These are phyloP conservation scores for Blastobotrys terrestris DNA, from an alignment of 805 yeast genomes.

Conservation along the genomic window DNA sequence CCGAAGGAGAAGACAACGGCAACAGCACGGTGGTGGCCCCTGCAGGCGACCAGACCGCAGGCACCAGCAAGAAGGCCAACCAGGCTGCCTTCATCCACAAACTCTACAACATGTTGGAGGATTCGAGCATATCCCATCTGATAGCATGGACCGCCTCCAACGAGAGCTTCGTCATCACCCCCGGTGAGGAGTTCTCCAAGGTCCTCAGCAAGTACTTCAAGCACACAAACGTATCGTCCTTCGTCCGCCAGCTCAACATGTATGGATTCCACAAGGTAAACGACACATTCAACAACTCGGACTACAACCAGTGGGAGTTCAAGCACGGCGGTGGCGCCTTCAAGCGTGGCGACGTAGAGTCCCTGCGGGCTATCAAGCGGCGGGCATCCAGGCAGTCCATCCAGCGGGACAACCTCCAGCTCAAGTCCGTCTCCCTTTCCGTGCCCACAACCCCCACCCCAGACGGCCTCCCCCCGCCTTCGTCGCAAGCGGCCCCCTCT, in stretches of 20 bases:
- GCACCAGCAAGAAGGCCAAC: constrained; percentile 28
- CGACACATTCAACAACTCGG: constrained; percentile 27
- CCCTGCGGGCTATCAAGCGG: constrained; percentile 70
- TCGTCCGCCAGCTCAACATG: constrained; percentile 93
- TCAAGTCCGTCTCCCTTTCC: constrained; percentile 24
- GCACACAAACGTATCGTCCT: constrained; percentile 89
- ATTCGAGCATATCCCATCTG: constrained; percentile 58
- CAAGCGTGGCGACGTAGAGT: constrained; percentile 72
- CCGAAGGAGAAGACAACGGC: background rate
- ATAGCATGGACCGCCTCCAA: constrained; percentile 78
- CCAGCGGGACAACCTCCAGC: constrained; percentile 20
- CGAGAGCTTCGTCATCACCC: constrained; percentile 72
- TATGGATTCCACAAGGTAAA: constrained; percentile 82
- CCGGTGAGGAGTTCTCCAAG: constrained; percentile 81
- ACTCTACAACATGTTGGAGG: constrained; percentile 83
- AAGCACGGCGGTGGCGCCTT: constrained; percentile 75
- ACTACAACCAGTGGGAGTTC: constrained; percentile 65
- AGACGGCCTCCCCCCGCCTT: constrained; percentile 5
- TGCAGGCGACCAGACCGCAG: background rate
- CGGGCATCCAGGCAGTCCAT: constrained; percentile 48
- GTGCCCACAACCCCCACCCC: constrained; percentile 21
- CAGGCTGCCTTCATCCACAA: constrained; percentile 79
- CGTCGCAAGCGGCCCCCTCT: constrained; percentile 9
- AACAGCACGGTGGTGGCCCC: background rate
- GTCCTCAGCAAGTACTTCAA: constrained; percentile 71